Conservation (phyloP, 2,329 filamentous ascomycete species). For the Fusarium miscanthi region DNA sequence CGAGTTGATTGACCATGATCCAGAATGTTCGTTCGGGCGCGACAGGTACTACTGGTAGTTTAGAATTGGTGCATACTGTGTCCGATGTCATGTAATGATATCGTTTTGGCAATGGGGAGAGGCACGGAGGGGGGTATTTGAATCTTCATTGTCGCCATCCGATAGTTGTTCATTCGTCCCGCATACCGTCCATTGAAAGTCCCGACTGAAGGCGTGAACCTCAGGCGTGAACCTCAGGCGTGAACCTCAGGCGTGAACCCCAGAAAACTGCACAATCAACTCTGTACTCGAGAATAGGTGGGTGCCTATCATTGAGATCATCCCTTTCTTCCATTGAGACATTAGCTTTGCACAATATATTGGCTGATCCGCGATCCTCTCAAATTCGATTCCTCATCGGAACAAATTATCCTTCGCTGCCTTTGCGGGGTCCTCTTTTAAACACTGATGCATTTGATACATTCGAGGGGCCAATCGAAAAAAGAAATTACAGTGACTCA, state of each 20-base stretch:
- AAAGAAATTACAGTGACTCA: neutral
- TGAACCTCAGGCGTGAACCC: neutral
- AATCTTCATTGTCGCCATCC: neutral
- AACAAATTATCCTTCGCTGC: neutral
- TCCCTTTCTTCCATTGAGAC: neutral
- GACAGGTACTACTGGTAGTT: neutral
- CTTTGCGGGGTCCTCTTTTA: conserved; percentile 15
- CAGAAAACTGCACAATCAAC: neutral
- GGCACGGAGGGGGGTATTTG: neutral
- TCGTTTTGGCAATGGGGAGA: neutral
- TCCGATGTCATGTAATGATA: neutral
- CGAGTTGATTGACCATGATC: neutral
- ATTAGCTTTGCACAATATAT: neutral
- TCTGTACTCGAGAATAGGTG: neutral
- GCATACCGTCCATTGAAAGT: neutral
- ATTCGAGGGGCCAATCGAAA: neutral
- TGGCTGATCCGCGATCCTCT: neutral
- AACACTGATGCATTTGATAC: neutral
- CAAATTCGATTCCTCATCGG: neutral
- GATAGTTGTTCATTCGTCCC: neutral
- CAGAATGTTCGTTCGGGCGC: neutral
- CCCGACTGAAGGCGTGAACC: neutral
- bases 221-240: neutral
- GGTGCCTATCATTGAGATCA: neutral
- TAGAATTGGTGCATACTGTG: neutral